Evolutionary conservation across 2,329 filamentous ascomycete species (phyloP), one percentile per base, ranked within the genome.

Genomic region (Neofusicoccum sp.): DNA sequence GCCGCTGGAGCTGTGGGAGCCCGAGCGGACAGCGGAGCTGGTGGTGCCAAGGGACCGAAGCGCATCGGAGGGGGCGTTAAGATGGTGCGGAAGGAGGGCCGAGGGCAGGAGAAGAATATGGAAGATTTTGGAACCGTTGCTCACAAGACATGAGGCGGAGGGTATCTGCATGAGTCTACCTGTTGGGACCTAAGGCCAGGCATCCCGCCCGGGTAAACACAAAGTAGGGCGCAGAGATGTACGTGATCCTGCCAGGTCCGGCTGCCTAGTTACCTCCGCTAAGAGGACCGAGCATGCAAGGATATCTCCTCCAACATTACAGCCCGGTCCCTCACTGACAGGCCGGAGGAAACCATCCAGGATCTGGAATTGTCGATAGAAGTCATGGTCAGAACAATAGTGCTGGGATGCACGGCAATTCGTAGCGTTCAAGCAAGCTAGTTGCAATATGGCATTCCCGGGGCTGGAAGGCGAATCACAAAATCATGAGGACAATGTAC

Each of bases 61-160:
- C 60, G 70, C 33, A 44, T 41, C 12, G 47, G 49, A 4, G 16
- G 36, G 2, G 39, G 56, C 31, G 37, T 41, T 14, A 56, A 39
- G 41, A 56, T 69, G 29, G 67, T 67, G 49, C 63, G 66, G 41
- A 67, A 68, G 50, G 62, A 62, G 45, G 56, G 62, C 9, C 49
- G 56, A 33, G 61, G 63, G 16, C 31, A 47, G 36, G 63, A 65
- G 41, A 72, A 61, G 39, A 70, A 76, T 60, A 76, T 78, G 74
- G 76, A 78, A 61, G 76, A 78, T 62, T 78, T 78, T 64, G 66
- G 64, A 11, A 31, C 48, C 16, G 12, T 62, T 22, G 41, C 31
- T 4, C 39, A 16, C 14, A 9, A 44, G 28, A 12, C 41, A 14
- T 62, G 59, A 62, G n/a, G 37, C 29, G 5, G 6, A 3, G n/a